Base-by-base conservation (phyloP, 2,329 filamentous ascomycete species). In the Trichophyton equinum region DNA sequence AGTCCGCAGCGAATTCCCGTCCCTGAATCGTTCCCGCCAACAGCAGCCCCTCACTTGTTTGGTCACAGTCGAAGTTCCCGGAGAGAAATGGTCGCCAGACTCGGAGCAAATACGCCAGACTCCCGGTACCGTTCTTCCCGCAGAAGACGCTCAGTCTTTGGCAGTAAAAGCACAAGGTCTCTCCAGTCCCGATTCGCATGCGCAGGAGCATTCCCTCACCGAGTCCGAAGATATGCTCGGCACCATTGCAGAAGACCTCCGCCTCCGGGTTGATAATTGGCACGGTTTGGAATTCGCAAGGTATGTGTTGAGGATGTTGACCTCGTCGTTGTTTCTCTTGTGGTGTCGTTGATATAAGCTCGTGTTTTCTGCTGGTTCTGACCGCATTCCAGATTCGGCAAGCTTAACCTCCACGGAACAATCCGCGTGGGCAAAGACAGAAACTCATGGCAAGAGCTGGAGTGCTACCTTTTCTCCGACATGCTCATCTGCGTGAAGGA, bases 401-500 rank as follows among this genome's bases (percentile, higher is more conserved):
- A 94, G 71, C 80, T 99, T 65, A 85, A 91, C 36, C 78, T 97
- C 36, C 91, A 96, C 69, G 92, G 91, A 30, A 91, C 87, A 1
- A 84, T 99, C 61, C 86, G 89, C 59, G 94, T 99, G 22, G 94
- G 94, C 67, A 99, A 99, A 75, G 94, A 99, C 74, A 91, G 91
- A 66, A 82, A 92, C 65, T 91, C 91, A 5, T 99, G 94, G 94
- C 94, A 99, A 77, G 94, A 97, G 72, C 77, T 99, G 60, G 91
- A 99, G 73, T 99, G 94, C 73, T 99, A 90, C 72, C 81, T 99
- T 33, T 99, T 99, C 71, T 89, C 88, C 3, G 94, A 99, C 76
- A 99, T 99, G 94, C 87, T 99, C 68, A 99, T 99, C 65, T 99
- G 94, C 71, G 91, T 99, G 63, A 99, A 97, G 75, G 94, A 97